Evolutionary conservation across 345 rosid species (phyloP).

Genomic region (Mangifera indica): DNA sequence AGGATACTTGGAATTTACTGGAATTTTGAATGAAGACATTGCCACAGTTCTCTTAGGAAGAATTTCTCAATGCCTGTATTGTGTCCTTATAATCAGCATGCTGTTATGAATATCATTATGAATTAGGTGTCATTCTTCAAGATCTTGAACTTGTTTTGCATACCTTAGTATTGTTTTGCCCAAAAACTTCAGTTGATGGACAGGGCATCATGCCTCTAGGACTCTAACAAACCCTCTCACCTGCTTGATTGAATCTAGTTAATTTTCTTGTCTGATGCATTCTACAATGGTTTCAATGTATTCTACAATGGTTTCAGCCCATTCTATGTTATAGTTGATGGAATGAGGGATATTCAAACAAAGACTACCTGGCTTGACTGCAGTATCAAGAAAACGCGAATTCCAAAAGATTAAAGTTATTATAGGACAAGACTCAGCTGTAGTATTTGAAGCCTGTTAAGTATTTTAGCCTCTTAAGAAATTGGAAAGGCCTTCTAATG

Average conservation of each 20-base stretch:
- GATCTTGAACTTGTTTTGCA: conserved; percentile 2
- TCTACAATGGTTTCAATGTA: no score
- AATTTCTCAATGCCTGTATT: neutral
- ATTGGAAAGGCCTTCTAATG: neutral
- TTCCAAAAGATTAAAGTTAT: neutral
- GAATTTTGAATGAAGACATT: neutral
- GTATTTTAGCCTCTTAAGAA: neutral
- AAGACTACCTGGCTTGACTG: neutral
- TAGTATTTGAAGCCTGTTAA: neutral
- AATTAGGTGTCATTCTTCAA: neutral
- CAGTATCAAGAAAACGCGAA: neutral
- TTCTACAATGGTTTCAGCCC: no score
- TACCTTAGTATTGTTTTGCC: no score
- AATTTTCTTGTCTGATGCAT: no score
- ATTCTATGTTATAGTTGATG: neutral
- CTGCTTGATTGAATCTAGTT: no score
- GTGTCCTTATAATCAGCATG: neutral
- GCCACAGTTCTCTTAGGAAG: neutral
- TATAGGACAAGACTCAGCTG: neutral
- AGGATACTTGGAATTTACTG: neutral
- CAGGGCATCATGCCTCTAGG: no score
- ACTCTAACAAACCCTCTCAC: no score
- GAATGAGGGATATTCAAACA: neutral
- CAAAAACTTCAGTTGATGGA: no score
- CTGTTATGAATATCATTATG: neutral